phyloP scores from a whole-genome alignment of 2,329 filamentous ascomycete species.

The Tolypocladium endophyticum region DNA sequence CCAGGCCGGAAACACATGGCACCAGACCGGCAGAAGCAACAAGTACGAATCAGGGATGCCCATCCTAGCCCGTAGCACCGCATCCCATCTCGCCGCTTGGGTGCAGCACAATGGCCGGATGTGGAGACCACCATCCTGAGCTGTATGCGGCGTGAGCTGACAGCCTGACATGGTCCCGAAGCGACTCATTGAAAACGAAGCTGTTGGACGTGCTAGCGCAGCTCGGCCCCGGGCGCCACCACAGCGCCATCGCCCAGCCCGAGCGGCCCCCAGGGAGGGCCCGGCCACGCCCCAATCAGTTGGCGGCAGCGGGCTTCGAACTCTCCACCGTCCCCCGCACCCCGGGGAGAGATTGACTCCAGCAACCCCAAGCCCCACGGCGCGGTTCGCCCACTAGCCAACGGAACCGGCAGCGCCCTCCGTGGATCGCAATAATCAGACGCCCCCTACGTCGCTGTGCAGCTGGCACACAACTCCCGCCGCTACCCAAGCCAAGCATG shows the following conservation, averaged over 20 bases:
- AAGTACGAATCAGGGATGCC: not conserved
- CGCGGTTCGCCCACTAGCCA: not conserved
- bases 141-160: not conserved
- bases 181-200: not conserved
- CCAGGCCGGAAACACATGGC: not conserved
- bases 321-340: not conserved
- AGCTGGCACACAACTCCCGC: not conserved
- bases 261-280: not conserved
- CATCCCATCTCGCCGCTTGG: not conserved
- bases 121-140: not conserved
- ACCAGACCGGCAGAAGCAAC: not conserved
- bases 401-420: not conserved
- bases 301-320: not conserved
- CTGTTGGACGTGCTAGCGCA: not conserved
- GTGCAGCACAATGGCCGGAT: not conserved
- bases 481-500: not conserved
- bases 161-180: not conserved
- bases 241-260: not conserved
- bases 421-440: not conserved
- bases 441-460: constrained; percentile 1
- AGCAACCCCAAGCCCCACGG: not conserved
- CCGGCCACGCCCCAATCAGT: not conserved
- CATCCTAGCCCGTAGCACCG: not conserved
- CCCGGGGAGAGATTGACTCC: not conserved
- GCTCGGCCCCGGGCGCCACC: not conserved